Conservation (phyloP, 140 eudicot species). For the Senecio squalidus region DNA sequence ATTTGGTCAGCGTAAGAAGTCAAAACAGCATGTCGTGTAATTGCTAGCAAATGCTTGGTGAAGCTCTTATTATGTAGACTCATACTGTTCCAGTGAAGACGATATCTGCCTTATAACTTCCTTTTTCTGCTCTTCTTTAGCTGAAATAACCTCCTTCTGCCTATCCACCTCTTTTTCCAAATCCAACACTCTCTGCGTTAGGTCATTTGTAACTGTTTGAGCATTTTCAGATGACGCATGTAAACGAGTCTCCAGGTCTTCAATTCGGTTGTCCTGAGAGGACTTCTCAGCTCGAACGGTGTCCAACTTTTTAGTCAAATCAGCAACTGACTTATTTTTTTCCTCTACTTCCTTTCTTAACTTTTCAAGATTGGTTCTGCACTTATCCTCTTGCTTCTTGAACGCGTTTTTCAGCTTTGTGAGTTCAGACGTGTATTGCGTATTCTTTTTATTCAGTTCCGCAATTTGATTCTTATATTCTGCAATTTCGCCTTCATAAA, state of each 20-base stretch:
- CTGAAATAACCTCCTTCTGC: constrained; percentile 38
- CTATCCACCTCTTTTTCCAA: constrained; percentile 45
- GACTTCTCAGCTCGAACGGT: constrained; percentile 40
- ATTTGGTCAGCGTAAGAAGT: constrained; percentile 22
- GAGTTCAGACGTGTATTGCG: constrained; percentile 20
- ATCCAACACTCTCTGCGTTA: constrained; percentile 35
- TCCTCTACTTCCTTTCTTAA: constrained; percentile 28
- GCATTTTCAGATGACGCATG: constrained; percentile 26
- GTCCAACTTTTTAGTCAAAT: constrained; percentile 42
- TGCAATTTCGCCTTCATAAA: too few species aligned
- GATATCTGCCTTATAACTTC: not conserved
- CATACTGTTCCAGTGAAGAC: too few species aligned
- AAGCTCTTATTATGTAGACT: too few species aligned
- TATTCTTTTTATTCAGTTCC: constrained; percentile 31
- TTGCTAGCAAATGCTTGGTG: too few species aligned
- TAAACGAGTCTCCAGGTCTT: constrained; percentile 29
- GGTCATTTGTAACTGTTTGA: constrained; percentile 29
- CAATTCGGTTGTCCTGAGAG: constrained; percentile 30
- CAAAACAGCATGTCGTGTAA: constrained; percentile 39
- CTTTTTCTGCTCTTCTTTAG: constrained; percentile 24
- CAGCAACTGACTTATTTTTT: constrained; percentile 24
- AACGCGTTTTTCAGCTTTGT: constrained; percentile 34
- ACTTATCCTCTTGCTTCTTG: constrained; percentile 22
- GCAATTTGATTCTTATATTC: constrained; percentile 34
- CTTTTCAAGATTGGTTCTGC: constrained; percentile 30